Evolutionary conservation across 495 filamentous ascomycete species (phyloP).

Genomic region (Annulohypoxylon nitens): DNA sequence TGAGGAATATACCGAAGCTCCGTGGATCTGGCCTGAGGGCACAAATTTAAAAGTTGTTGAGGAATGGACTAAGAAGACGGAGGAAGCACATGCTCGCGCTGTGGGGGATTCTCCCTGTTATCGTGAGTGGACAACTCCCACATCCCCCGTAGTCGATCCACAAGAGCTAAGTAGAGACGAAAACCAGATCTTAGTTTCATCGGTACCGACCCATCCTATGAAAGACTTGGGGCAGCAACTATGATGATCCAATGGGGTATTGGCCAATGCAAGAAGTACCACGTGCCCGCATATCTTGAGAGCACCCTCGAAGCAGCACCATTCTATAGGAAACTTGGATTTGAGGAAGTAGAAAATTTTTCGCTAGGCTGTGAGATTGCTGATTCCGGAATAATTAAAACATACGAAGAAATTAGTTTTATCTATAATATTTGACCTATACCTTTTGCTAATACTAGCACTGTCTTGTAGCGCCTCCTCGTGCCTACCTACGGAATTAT

Average conservation of each 20-base stretch:
- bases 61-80: constrained; percentile 48
- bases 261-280: constrained; percentile 31
- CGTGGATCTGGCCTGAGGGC: constrained; percentile 53
- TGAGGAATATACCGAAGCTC: constrained; percentile 32
- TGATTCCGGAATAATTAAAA: not conserved
- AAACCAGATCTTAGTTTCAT: constrained; percentile 52
- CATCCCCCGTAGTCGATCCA: not conserved
- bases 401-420: constrained; percentile 43
- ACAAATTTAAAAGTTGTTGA: constrained; percentile 47
- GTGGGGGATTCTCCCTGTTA: constrained; percentile 51
- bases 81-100: constrained; percentile 43
- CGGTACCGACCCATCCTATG: constrained; percentile 49
- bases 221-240: constrained; percentile 50
- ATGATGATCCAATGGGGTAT: constrained; percentile 53
- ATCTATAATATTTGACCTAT: constrained; percentile 11
- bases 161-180: not conserved
- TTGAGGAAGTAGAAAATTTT: constrained; percentile 30
- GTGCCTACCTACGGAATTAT: no score
- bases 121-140: constrained; percentile 42
- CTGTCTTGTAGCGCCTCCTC: no score
- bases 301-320: constrained; percentile 52
- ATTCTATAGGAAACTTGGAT: constrained; percentile 51
- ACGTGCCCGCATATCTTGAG: constrained; percentile 51
- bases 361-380: constrained; percentile 18
- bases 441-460: no score